Base-by-base conservation (phyloP, 257 asterid species). In the Lavandula angustifolia region DNA sequence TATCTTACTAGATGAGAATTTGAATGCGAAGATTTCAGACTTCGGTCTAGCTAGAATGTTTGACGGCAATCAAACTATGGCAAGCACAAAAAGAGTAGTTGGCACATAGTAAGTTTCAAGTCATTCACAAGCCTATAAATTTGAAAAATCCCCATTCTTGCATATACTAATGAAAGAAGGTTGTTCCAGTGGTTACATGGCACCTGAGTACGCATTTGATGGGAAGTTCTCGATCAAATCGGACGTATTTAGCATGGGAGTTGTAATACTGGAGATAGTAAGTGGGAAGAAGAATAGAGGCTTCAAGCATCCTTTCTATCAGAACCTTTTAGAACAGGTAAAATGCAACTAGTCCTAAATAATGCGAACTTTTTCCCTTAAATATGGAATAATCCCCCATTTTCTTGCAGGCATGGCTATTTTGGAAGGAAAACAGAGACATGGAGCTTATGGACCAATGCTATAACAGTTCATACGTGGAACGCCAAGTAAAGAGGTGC, bases 41-140 rank as follows among this genome's bases (percentile, higher is more conserved):
- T 63, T 63, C 5, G 68, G 68, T 34, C 48, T 63, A 6, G 68
- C 68, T 11, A 63, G 68, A 35, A 63, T 63, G 48, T 49, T 63
- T 7, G 38, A 49, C 49, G 69, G 69, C 6, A 49, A 65, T 11
- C 41, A 40, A 38, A 65, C 53, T 4, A 17, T 27, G 0, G 53
- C 53, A 7, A 65, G 40, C n/a, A 65, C 70, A 22, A 40, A 13
- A 13, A 38, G 62, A 65, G 42, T 65, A 3, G 53, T 65, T n/a
- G 70, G 70, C 31, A 65, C 62, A 51, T 65, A 52, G 70, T 65
- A 65, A 54, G 60, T n/a, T 54, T 10, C 14, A 3, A 3, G 2
- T 50, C 42, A 37, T 34, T 5, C 7, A 4, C 7, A 34, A 1
- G 38, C 38, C 7, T 5, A 34, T 4, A 34, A 34, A 34, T 34